phyloP scores from a whole-genome alignment of 192 early-diverging fungal species.

The Umbelopsis isabellina region DNA sequence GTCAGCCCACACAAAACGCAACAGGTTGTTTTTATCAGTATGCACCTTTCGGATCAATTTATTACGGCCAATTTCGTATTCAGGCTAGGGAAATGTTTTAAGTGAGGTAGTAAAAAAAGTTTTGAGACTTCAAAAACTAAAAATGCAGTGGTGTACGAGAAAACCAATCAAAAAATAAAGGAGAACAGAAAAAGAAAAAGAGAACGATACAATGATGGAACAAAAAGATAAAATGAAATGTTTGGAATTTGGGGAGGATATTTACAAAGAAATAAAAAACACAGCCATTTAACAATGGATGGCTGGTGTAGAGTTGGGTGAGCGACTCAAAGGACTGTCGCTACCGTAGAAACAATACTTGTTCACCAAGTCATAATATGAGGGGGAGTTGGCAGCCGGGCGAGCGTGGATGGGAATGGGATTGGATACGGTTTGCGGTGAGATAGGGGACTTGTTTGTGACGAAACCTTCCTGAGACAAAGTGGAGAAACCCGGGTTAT shows the following conservation, averaged over 20 bases:
- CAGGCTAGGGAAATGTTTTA: too few species aligned
- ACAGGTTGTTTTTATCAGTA: too few species aligned
- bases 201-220: not conserved
- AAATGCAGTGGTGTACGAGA: too few species aligned
- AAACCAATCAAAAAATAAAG: too few species aligned
- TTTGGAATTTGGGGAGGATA: not conserved
- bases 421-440: not conserved
- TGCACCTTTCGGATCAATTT: too few species aligned
- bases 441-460: not conserved
- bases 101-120: too few species aligned
- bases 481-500: slow-evolving; percentile 6
- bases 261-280: not conserved
- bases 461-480: slow-evolving; percentile 16
- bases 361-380: slow-evolving; percentile 57
- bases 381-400: slow-evolving; percentile 40
- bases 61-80: too few species aligned
- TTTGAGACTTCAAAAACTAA: too few species aligned
- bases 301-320: slow-evolving; percentile 26
- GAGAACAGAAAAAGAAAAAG: too few species aligned
- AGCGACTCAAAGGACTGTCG: slow-evolving; percentile 29
- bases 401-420: slow-evolving; percentile 11
- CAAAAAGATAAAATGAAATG: not conserved
- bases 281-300: slow-evolving; percentile 14
- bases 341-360: slow-evolving; percentile 60
- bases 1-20: too few species aligned